Percentiles rank a stretch among this genome's conserved stretches.
Conservation (phyloP, 2,329 filamentous ascomycete genomes). For the Trichoderma cornu-damae region DNA sequence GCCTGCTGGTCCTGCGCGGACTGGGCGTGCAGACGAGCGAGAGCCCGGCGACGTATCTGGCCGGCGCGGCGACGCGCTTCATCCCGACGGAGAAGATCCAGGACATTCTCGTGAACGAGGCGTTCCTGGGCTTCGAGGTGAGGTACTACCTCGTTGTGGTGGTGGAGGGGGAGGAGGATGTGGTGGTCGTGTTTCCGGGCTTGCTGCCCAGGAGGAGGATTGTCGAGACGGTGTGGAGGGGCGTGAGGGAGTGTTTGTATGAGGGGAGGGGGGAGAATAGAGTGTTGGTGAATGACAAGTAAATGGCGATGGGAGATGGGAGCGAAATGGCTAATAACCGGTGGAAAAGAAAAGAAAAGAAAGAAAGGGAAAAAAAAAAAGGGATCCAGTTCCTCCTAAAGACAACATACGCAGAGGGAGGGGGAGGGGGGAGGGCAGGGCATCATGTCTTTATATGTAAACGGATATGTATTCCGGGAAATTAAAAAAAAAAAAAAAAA, state of each 20-base stretch:
- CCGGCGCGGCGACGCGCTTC: conserved; percentile 46
- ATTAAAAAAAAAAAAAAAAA: neutral
- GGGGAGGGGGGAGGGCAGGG: too few species aligned
- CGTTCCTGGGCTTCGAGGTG: conserved; percentile 87
- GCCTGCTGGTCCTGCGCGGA: conserved; percentile 78
- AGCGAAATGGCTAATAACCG: too few species aligned
- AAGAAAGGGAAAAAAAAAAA: too few species aligned
- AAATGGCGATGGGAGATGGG: neutral
- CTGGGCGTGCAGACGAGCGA: conserved; percentile 85
- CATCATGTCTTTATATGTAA: neutral
- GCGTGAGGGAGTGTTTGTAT: conserved; percentile 75
- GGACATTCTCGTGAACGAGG: conserved; percentile 92
- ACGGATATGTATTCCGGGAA: neutral
- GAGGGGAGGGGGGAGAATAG: conserved; percentile 40
- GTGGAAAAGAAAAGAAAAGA: too few species aligned
- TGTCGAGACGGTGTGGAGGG: conserved; percentile 86
- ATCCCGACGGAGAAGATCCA: conserved; percentile 91
- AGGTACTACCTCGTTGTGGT: conserved; percentile 84
- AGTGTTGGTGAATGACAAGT: conserved; percentile 19
- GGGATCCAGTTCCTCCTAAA: too few species aligned
- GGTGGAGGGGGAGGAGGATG: conserved; percentile 78
- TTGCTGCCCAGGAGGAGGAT: conserved; percentile 69
- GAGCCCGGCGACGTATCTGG: conserved; percentile 57
- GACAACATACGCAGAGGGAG: too few species aligned
- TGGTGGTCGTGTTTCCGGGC: conserved; percentile 91